phyloP scores from a whole-genome alignment of 129 eudicot species.

The Erigeron canadensis region DNA sequence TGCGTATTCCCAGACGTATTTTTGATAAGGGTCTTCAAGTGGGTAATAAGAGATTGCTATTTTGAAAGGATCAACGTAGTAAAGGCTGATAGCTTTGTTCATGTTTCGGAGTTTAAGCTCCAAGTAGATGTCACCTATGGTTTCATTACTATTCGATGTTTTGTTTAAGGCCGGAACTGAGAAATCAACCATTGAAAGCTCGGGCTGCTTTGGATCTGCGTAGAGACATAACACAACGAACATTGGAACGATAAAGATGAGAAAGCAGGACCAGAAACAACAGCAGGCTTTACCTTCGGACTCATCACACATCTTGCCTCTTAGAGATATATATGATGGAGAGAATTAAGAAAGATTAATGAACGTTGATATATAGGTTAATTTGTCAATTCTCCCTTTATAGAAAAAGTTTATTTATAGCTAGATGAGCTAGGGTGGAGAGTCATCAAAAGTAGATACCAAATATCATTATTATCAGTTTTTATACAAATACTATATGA shows the following conservation, averaged over 20 bases:
- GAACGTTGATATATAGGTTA: too few relatives aligned
- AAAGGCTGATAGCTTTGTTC: slow-evolving; percentile 17
- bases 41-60: not conserved
- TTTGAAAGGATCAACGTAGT: slow-evolving; percentile 16
- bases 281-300: too few relatives aligned
- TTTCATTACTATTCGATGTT: not conserved
- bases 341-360: too few relatives aligned
- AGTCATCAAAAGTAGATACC: too few relatives aligned
- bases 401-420: too few relatives aligned
- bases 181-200: slow-evolving; percentile 10
- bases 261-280: too few relatives aligned
- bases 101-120: slow-evolving; percentile 24
- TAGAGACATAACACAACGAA: slow-evolving; percentile 1
- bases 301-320: too few relatives aligned
- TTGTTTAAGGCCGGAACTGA: slow-evolving; percentile 9
- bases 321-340: too few relatives aligned
- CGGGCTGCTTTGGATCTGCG: slow-evolving; percentile 7
- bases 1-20: not conserved
- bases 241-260: not conserved
- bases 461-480: too few relatives aligned
- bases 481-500: too few relatives aligned
- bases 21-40: slow-evolving; percentile 7
- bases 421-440: too few relatives aligned
- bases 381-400: too few relatives aligned
- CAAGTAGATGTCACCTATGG: not conserved